Conservation (phyloP, 1,284 basidiomycete genomes). For the Hymenochaete sp. region DNA sequence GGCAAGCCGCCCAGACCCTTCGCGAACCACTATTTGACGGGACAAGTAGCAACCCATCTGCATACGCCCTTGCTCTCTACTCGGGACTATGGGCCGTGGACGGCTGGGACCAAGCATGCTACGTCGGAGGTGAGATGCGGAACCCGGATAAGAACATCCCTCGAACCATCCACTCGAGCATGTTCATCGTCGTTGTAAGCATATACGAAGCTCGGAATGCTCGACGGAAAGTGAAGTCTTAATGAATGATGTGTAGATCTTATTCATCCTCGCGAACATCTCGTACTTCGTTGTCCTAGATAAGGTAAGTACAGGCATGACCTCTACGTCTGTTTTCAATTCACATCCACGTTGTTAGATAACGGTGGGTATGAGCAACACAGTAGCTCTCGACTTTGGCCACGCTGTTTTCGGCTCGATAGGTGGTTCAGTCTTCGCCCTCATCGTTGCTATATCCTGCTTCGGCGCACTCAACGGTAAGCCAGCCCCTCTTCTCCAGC, state of each 20-base stretch:
- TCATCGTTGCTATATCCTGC: constrained; percentile 89
- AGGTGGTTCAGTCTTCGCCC: constrained; percentile 82
- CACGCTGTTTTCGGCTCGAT: constrained; percentile 75
- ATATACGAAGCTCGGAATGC: neutral
- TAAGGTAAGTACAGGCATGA: constrained; percentile 41
- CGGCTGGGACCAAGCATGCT: constrained; percentile 89
- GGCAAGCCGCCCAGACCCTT: constrained; percentile 58
- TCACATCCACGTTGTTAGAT: constrained; percentile 29
- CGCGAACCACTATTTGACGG: constrained; percentile 61
- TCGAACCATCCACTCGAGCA: constrained; percentile 81
- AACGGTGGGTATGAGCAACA: constrained; percentile 74
- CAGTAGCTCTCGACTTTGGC: constrained; percentile 93
- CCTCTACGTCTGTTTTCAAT: neutral
- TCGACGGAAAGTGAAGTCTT: neutral
- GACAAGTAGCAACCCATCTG: constrained; percentile 70
- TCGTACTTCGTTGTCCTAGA: constrained; percentile 94
- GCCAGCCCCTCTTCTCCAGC: constrained; percentile 6
- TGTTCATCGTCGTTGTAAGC: constrained; percentile 66
- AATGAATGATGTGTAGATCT: constrained; percentile 31
- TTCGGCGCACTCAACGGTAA: constrained; percentile 85
- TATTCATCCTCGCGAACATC: constrained; percentile 80
- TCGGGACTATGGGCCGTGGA: constrained; percentile 95
- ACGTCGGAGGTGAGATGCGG: constrained; percentile 88
- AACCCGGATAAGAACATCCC: constrained; percentile 83
- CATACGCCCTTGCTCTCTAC: constrained; percentile 90